Evolutionary conservation across 1,284 basidiomycete species (phyloP).

Genomic region (Leccinum holopus): DNA sequence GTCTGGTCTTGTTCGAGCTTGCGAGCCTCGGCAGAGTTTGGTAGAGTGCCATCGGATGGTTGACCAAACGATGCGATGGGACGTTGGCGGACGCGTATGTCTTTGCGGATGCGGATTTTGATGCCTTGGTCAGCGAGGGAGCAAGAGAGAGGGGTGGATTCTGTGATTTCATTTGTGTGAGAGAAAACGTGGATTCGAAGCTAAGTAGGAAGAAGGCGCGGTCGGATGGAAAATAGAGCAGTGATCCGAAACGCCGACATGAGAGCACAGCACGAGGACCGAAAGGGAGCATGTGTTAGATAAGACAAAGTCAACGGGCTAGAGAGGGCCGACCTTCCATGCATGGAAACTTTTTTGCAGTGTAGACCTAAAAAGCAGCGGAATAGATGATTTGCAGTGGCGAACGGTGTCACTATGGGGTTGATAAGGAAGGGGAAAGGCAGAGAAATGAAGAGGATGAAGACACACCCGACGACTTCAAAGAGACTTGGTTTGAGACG

Average conservation of each 20-base stretch:
- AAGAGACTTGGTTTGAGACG: constrained; percentile 89
- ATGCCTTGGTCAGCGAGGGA: constrained; percentile 90
- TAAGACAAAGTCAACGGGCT: constrained; percentile 16
- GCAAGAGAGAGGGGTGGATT: constrained; percentile 85
- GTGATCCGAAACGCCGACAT: constrained; percentile 24
- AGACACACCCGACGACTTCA: constrained; percentile 84
- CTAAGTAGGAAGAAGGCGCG: constrained; percentile 1
- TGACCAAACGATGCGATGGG: constrained; percentile 46
- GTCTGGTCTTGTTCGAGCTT: constrained; percentile 28
- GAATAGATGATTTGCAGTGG: constrained; percentile 90
- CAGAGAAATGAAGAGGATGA: background rate
- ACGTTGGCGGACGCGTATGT: constrained; percentile 77
- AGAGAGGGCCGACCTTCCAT: constrained; percentile 70
- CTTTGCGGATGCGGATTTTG: constrained; percentile 89
- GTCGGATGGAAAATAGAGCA: constrained; percentile 15
- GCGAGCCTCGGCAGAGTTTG: constrained; percentile 16
- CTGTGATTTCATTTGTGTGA: constrained; percentile 38
- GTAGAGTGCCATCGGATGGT: constrained; percentile 37
- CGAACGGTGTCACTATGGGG: constrained; percentile 68
- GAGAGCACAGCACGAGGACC: constrained; percentile 15
- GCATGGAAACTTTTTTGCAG: constrained; percentile 92
- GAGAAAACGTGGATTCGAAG: constrained; percentile 5
- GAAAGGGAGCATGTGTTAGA: constrained; percentile 17
- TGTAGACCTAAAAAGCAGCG: constrained; percentile 89
- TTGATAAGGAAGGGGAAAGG: constrained; percentile 8